A percentile compares a stretch with the other conserved stretches of the same genome.
Conservation (phyloP, 805 yeast species). For the Lachancea mirantina region DNA sequence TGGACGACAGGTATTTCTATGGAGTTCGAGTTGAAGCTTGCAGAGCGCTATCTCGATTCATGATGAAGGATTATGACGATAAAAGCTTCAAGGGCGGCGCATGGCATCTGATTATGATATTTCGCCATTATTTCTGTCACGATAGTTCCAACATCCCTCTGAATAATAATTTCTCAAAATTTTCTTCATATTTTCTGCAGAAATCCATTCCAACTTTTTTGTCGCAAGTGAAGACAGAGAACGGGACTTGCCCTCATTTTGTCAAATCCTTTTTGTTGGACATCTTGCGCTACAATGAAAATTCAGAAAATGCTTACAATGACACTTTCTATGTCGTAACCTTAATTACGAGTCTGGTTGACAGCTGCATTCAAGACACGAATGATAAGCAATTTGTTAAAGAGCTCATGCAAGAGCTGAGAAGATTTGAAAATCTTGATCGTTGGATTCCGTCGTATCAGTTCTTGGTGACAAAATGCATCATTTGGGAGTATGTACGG, state of each 20-base stretch:
- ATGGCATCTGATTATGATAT: constrained; percentile 62
- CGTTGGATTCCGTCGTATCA: constrained; percentile 76
- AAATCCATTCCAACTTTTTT: constrained; percentile 60
- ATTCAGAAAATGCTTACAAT: constrained; percentile 65
- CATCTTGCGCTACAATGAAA: constrained; percentile 76
- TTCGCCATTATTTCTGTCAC: constrained; percentile 66
- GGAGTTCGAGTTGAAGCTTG: constrained; percentile 90
- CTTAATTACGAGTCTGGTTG: constrained; percentile 49
- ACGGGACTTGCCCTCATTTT: constrained; percentile 53
- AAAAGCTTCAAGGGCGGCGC: constrained; percentile 43
- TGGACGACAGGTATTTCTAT: constrained; percentile 80
- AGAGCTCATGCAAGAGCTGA: constrained; percentile 57
- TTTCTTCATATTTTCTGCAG: constrained; percentile 61
- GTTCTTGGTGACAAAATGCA: constrained; percentile 40
- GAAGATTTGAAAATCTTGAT: constrained; percentile 71
- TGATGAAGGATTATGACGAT: constrained; percentile 34
- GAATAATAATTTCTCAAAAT: constrained; percentile 74
- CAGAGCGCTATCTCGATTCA: constrained; percentile 59
- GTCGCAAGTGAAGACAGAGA: constrained; percentile 51
- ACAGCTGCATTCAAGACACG: constrained; percentile 30
- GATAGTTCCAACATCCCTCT: constrained; percentile 57
- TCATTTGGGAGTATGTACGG: constrained; percentile 50
- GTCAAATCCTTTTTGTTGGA: constrained; percentile 60
- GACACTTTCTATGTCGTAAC: constrained; percentile 62
- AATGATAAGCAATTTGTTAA: constrained; percentile 35